Conservation (phyloP, 1,284 basidiomycete genomes). For the Trichosporon sp. region DNA sequence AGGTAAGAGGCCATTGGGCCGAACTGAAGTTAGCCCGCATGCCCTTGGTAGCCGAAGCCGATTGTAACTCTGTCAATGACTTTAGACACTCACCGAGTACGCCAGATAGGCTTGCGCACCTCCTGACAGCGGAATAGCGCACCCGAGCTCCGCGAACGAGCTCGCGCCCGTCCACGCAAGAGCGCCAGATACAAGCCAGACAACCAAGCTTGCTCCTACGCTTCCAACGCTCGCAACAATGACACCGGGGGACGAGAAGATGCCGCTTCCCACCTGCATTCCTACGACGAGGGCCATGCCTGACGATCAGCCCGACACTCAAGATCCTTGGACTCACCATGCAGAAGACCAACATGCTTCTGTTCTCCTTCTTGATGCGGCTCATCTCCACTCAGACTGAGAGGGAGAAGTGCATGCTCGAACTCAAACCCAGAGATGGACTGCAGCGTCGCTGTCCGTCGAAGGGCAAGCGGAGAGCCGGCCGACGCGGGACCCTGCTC, state of each 20-base stretch:
- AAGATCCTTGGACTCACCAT: constrained; percentile 54
- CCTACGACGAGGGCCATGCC: constrained; percentile 80
- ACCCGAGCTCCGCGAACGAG: constrained; percentile 74
- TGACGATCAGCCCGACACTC: constrained; percentile 32
- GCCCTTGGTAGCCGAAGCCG: neutral
- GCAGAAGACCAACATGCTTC: constrained; percentile 69
- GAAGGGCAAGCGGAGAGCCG: constrained; percentile 26
- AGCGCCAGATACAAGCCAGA: constrained; percentile 73
- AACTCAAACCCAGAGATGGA: constrained; percentile 62
- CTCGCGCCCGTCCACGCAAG: constrained; percentile 90
- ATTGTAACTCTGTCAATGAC: too few species aligned
- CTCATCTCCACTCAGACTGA: constrained; percentile 62
- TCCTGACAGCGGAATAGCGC: constrained; percentile 58
- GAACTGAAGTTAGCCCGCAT: constrained; percentile 50
- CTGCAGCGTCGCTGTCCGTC: constrained; percentile 56
- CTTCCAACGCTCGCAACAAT: constrained; percentile 79
- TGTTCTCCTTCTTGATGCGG: constrained; percentile 52
- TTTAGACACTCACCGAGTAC: constrained; percentile 61
- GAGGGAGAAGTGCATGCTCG: constrained; percentile 66
- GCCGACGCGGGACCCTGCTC: constrained; percentile 37
- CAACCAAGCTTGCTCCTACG: constrained; percentile 71
- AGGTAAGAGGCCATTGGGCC: constrained; percentile 79
- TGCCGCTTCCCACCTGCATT: constrained; percentile 83
- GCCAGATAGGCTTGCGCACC: constrained; percentile 87
- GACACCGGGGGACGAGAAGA: constrained; percentile 89